Conservation (phyloP, 208 protist species). For the Crithidia expoeki region DNA sequence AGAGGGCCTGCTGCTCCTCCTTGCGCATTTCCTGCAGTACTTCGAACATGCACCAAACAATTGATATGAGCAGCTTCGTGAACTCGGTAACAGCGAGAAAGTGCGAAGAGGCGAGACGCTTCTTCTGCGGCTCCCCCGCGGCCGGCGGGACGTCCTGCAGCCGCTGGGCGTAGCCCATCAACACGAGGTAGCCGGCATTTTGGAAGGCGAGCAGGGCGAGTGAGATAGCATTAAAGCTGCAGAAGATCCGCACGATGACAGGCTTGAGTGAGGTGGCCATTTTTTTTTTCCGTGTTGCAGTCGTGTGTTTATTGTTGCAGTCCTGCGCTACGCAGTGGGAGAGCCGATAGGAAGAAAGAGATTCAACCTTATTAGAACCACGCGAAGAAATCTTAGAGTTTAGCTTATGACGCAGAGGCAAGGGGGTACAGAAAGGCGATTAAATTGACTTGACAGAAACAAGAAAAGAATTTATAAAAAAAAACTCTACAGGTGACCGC, state of each 20-base stretch:
- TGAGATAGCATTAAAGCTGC: constrained; percentile 20
- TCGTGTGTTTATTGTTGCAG: not conserved
- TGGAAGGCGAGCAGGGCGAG: constrained; percentile 23
- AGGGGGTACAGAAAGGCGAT: not conserved
- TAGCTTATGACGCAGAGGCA: too few species aligned
- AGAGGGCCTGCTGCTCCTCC: not conserved
- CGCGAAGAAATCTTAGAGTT: too few species aligned
- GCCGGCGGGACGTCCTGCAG: not conserved
- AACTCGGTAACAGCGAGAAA: constrained; percentile 17
- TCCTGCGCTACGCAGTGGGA: too few species aligned
- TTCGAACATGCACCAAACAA: constrained; percentile 21
- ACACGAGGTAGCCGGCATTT: constrained; percentile 25
- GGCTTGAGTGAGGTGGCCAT: not conserved
- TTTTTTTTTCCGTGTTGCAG: not conserved
- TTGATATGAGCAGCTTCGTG: constrained; percentile 9
- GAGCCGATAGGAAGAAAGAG: too few species aligned
- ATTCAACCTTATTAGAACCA: too few species aligned
- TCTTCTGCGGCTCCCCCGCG: not conserved
- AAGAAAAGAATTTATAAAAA: not conserved
- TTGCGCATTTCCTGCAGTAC: constrained; percentile 13
- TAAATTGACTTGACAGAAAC: not conserved
- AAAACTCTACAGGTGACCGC: not conserved
- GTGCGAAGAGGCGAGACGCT: constrained; percentile 2
- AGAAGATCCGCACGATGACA: not conserved
- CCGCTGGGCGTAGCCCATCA: constrained; percentile 23